phyloP scores from a whole-genome alignment of 441 rosid genomes.

The Rhodomyrtus psidioides region DNA sequence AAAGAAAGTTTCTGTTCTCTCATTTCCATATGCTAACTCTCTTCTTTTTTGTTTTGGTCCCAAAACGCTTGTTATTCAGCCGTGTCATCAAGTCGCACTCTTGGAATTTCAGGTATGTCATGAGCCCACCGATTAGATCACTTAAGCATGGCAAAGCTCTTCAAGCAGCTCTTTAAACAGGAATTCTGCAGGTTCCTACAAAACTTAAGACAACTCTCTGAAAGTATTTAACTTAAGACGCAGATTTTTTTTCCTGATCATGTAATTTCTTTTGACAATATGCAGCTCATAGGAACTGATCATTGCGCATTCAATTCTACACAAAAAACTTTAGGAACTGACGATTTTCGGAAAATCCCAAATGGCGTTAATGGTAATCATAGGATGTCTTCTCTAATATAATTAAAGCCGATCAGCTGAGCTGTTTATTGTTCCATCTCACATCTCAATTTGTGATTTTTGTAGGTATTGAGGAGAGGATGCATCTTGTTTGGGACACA shows the following conservation, averaged over 20 bases:
- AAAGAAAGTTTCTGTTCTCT: constrained; percentile 33
- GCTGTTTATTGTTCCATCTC: background rate
- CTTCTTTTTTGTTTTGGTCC: background rate
- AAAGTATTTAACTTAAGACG: background rate
- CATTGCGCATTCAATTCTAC: constrained; percentile 78
- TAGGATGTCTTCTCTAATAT: constrained; percentile 7
- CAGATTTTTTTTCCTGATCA: background rate
- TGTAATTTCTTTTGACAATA: background rate
- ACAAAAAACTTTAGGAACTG: constrained; percentile 73
- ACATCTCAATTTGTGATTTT: constrained; percentile 5
- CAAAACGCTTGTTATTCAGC: background rate
- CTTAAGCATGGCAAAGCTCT: constrained; percentile 79
- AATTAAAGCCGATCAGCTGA: background rate
- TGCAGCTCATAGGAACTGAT: constrained; percentile 98
- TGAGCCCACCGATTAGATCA: constrained; percentile 95
- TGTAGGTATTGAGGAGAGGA: constrained; percentile 89
- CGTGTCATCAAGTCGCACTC: constrained; percentile 7
- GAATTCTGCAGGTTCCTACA: constrained; percentile 70
- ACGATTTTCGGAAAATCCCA: constrained; percentile 89
- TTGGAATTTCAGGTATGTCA: constrained; percentile 55
- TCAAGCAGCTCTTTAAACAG: constrained; percentile 84
- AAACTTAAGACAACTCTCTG: background rate
- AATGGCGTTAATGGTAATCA: constrained; percentile 88
- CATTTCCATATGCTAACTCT: background rate
- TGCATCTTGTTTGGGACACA: constrained; percentile 94